Conservation (phyloP, 2,329 filamentous ascomycete genomes). For the Cryphonectria japonica region DNA sequence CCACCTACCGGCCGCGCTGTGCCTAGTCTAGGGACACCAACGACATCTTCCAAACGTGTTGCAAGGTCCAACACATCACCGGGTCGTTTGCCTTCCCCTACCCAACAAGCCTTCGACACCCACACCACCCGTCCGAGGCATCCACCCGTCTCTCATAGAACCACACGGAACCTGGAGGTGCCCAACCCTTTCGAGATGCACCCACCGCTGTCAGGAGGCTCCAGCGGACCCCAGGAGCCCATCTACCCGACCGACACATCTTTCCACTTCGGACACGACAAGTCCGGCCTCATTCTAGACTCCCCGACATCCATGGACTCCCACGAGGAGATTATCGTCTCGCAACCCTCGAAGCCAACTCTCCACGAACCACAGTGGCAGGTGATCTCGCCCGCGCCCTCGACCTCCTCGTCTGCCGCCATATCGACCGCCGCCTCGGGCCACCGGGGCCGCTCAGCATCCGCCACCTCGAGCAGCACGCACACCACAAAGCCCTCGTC, state of each 20-base stretch:
- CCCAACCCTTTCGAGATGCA: slow-evolving; percentile 26
- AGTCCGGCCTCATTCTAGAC: slow-evolving; percentile 45
- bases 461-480: slow-evolving; percentile 33
- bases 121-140: slow-evolving; percentile 29
- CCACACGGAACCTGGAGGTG: slow-evolving; percentile 21
- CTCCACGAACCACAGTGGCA: slow-evolving; percentile 51
- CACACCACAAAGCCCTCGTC: slow-evolving; percentile 40
- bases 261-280: slow-evolving; percentile 40
- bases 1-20: slow-evolving; percentile 34
- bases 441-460: slow-evolving; percentile 30
- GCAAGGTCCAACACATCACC: slow-evolving; percentile 61
- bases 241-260: slow-evolving; percentile 30
- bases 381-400: slow-evolving; percentile 47
- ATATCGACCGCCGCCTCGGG: slow-evolving; percentile 31
- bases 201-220: slow-evolving; percentile 5
- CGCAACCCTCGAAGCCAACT: slow-evolving; percentile 42
- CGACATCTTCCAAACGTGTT: slow-evolving; percentile 43
- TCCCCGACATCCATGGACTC: slow-evolving; percentile 42
- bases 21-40: slow-evolving; percentile 32
- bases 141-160: slow-evolving; percentile 5
- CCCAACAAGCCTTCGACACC: slow-evolving; percentile 40
- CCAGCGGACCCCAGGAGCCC: slow-evolving; percentile 13
- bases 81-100: slow-evolving; percentile 50
- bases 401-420: slow-evolving; percentile 37
- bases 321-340: slow-evolving; percentile 34